These are phyloP conservation scores for Thalassiosira exigua DNA, from an alignment of 352 stramenopile species.

Conservation along the genomic window DNA sequence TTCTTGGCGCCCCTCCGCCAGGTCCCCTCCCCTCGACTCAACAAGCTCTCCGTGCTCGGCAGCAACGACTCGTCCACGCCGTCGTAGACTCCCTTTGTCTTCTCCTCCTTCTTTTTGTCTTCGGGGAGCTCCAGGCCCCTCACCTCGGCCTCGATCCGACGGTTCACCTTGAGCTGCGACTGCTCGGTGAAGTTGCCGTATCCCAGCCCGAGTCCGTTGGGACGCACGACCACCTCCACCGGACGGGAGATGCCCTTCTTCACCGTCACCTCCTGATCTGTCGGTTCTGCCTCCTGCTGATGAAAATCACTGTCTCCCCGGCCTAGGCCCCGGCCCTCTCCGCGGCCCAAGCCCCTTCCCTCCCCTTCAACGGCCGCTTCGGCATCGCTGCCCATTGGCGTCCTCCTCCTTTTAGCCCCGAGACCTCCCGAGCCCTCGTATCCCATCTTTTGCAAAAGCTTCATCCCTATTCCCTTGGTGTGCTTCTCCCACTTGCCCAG, in stretches of 20 bases:
- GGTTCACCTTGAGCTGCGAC: constrained; percentile 90
- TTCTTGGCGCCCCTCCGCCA: constrained; percentile 38
- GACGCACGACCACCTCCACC: constrained; percentile 93
- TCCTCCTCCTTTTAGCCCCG: constrained; percentile 78
- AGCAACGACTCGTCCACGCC: constrained; percentile 47
- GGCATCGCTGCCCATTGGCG: neutral
- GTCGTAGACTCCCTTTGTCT: constrained; percentile 35
- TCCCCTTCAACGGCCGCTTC: constrained; percentile 6
- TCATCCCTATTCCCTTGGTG: constrained; percentile 95
- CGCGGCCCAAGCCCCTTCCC: neutral
- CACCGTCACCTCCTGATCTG: constrained; percentile 27
- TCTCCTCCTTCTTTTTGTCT: constrained; percentile 44
- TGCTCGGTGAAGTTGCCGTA: constrained; percentile 94
- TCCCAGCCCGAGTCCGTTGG: constrained; percentile 91
- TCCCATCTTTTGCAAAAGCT: constrained; percentile 96
- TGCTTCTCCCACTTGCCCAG: constrained; percentile 93
- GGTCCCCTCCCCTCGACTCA: constrained; percentile 28
- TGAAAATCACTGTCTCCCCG: neutral
- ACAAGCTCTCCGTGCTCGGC: constrained; percentile 50
- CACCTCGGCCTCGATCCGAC: constrained; percentile 91
- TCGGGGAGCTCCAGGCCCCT: constrained; percentile 82
- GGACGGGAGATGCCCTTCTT: constrained; percentile 90
- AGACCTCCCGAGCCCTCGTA: constrained; percentile 90
- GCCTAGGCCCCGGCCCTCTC: too few relatives aligned
- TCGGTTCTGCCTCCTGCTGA: neutral